Conservation (phyloP, 352 stramenopile species). For the Thraustochytrium striatum region DNA sequence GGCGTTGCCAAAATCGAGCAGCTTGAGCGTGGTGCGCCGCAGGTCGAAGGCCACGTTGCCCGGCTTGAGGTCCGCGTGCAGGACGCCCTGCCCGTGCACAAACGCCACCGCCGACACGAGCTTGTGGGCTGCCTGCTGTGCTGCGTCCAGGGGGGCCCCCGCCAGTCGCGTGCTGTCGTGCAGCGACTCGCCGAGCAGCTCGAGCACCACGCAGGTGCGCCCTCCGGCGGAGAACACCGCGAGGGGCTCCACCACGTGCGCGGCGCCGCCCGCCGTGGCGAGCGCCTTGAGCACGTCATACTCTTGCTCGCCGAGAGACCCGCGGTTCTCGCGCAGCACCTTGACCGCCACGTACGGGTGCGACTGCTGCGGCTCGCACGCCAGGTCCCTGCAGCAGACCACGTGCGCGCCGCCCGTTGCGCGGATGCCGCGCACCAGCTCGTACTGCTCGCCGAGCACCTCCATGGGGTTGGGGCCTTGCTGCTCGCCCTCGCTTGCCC, state of each 20-base stretch:
- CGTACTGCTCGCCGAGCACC: background rate
- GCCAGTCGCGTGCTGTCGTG: conserved; percentile 29
- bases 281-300: background rate
- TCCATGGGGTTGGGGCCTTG: background rate
- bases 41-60: background rate
- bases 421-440: background rate
- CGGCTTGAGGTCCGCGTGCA: background rate
- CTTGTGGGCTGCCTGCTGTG: conserved; percentile 52
- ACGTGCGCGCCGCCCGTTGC: conserved; percentile 19
- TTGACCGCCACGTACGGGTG: conserved; percentile 41
- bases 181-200: conserved; percentile 51
- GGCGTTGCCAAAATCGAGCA: conserved; percentile 56
- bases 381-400: conserved; percentile 9
- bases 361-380: background rate
- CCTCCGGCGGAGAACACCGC: conserved; percentile 30
- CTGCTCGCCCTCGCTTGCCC: background rate
- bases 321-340: conserved; percentile 21
- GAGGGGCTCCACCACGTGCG: background rate
- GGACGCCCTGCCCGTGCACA: conserved; percentile 39
- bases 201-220: conserved; percentile 55
- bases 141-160: conserved; percentile 19
- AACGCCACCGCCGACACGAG: conserved; percentile 50
- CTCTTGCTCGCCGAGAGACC: conserved; percentile 22
- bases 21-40: background rate
- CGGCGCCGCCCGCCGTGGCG: background rate